Percentiles rank a stretch among this genome's conserved stretches.
These are phyloP conservation scores for Candida tunisiensis DNA, from an alignment of 1,139 yeast species.

Conservation along the genomic window DNA sequence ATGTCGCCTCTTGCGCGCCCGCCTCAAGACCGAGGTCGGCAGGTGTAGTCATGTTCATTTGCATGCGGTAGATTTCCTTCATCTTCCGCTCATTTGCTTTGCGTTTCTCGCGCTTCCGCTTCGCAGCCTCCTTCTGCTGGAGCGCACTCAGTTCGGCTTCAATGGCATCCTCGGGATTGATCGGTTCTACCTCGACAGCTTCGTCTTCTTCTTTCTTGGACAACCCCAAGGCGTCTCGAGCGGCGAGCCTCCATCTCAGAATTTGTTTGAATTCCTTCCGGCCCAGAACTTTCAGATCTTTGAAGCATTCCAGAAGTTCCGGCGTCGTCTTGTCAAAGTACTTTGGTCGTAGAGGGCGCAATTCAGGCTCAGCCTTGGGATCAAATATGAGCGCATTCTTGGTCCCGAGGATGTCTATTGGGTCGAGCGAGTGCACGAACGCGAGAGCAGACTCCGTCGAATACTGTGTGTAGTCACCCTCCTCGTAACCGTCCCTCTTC, in stretches of 20 bases:
- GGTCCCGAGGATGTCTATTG: constrained; percentile 67
- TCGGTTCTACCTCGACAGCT: constrained; percentile 41
- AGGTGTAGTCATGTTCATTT: constrained; percentile 92
- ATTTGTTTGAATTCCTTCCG: constrained; percentile 78
- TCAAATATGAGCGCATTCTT: constrained; percentile 31
- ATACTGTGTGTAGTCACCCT: constrained; percentile 69
- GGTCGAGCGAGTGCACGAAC: constrained; percentile 65
- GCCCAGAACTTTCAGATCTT: constrained; percentile 87
- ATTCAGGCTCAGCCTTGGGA: constrained; percentile 42
- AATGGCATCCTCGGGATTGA: constrained; percentile 81
- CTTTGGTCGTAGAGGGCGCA: constrained; percentile 51
- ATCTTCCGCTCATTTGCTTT: constrained; percentile 69
- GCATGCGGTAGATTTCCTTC: constrained; percentile 81
- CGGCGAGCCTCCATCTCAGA: constrained; percentile 76
- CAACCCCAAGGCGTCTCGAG: constrained; percentile 61
- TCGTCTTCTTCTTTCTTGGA: constrained; percentile 32
- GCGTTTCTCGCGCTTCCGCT: constrained; percentile 65
- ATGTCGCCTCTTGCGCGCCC: constrained; percentile 69
- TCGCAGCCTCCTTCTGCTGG: constrained; percentile 52
- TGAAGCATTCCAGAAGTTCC: constrained; percentile 68
- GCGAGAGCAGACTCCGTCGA: constrained; percentile 65
- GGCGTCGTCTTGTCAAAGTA: constrained; percentile 61
- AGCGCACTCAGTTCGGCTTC: constrained; percentile 69
- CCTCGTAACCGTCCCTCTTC: constrained; percentile 94
- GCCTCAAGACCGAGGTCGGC: constrained; percentile 90